Evolutionary conservation across 495 filamentous ascomycete genomes (phyloP).

Genomic region (Alectoria sarmentosa): DNA sequence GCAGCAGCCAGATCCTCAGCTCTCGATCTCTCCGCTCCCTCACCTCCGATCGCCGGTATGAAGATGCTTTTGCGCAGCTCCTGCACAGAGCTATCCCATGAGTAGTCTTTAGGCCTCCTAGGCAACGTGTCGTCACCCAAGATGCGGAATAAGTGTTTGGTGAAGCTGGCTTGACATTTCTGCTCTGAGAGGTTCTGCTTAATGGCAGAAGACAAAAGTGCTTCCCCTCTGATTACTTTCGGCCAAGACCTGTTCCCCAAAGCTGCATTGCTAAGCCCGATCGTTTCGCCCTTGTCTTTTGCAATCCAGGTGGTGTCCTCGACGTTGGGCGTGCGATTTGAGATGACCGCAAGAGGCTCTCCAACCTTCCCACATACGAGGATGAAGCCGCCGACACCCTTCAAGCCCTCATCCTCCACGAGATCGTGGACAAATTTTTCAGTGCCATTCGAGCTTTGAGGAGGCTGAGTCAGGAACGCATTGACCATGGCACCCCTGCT

Average conservation of each 20-base stretch:
- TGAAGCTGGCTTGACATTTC: slow-evolving; percentile 54
- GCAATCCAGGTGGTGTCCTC: slow-evolving; percentile 66
- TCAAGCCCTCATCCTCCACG: slow-evolving; percentile 56
- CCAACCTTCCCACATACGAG: slow-evolving; percentile 79
- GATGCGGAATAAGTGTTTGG: slow-evolving; percentile 61
- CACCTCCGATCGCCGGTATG: slow-evolving; percentile 63
- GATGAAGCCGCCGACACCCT: slow-evolving; percentile 84
- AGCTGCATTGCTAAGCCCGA: slow-evolving; percentile 81
- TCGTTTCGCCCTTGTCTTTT: slow-evolving; percentile 51
- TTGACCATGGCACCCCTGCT: slow-evolving; percentile 83
- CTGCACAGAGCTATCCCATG: slow-evolving; percentile 62
- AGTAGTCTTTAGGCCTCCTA: slow-evolving; percentile 42
- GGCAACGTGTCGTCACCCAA: slow-evolving; percentile 71
- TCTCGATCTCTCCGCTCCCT: slow-evolving; percentile 40
- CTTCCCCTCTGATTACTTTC: slow-evolving; percentile 63
- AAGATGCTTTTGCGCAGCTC: slow-evolving; percentile 75
- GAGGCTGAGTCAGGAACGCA: slow-evolving; percentile 61
- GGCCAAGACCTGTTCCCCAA: slow-evolving; percentile 72
- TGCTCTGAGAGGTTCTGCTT: slow-evolving; percentile 38
- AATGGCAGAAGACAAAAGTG: slow-evolving; percentile 42
- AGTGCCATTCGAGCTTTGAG: slow-evolving; percentile 34
- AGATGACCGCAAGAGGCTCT: slow-evolving; percentile 76
- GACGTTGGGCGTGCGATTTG: slow-evolving; percentile 66
- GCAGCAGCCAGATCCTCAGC: slow-evolving; percentile 47
- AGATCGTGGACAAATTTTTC: slow-evolving; percentile 62